A percentile compares a stretch with the other conserved stretches of the same genome.
Conservation (phyloP, 1,139 yeast species). For the Sugiyamaella novakii region DNA sequence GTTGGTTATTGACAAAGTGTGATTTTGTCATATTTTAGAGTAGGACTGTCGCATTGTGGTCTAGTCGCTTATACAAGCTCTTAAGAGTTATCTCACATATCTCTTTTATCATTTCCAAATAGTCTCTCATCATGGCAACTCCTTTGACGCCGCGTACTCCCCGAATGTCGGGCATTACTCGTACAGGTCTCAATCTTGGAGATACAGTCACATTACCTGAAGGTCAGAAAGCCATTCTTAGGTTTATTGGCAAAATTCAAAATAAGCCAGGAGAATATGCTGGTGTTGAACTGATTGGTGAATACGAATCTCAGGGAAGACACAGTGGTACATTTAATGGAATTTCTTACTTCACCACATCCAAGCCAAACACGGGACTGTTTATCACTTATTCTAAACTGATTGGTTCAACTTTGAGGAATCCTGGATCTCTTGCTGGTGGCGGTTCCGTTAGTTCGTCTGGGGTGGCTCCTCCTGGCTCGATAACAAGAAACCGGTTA, state of each 20-base stretch:
- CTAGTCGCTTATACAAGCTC: too few species aligned
- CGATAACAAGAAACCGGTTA: slow-evolving; percentile 9
- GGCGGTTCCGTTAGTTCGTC: not conserved
- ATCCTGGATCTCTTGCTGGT: slow-evolving; percentile 1
- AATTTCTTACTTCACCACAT: slow-evolving; percentile 61
- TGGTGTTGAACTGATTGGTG: slow-evolving; percentile 78
- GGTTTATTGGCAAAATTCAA: slow-evolving; percentile 72
- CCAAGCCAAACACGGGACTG: slow-evolving; percentile 66
- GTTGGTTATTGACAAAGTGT: too few species aligned
- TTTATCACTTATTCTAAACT: slow-evolving; percentile 72
- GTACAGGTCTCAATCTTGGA: slow-evolving; percentile 39
- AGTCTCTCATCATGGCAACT: slow-evolving; percentile 9
- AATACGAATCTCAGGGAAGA: slow-evolving; percentile 67
- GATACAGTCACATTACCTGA: slow-evolving; percentile 46
- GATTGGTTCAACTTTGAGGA: slow-evolving; percentile 32
- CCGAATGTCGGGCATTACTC: slow-evolving; percentile 11
- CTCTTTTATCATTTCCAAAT: too few species aligned
- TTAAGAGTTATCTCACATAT: too few species aligned
- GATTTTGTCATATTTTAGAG: too few species aligned
- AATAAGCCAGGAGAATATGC: slow-evolving; percentile 81
- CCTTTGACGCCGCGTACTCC: slow-evolving; percentile 22
- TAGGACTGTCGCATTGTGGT: too few species aligned
- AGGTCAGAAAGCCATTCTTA: slow-evolving; percentile 57
- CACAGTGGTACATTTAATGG: slow-evolving; percentile 73
- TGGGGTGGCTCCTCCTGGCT: slow-evolving; percentile 13